Conservation (phyloP, 345 rosid genomes). For the Turnera subulata region DNA sequence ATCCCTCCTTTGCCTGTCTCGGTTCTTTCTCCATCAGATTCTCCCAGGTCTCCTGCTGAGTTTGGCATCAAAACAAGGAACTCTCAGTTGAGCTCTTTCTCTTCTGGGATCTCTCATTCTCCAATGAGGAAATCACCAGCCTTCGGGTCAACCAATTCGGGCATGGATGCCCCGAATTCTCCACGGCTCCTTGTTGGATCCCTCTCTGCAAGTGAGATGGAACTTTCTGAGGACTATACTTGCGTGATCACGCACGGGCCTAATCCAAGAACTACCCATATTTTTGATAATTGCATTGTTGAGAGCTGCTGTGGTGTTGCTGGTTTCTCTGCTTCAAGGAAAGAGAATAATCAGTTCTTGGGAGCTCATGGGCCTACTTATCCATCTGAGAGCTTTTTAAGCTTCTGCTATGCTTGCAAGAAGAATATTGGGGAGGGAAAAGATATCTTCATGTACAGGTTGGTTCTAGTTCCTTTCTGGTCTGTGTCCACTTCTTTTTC, state of each 20-base stretch:
- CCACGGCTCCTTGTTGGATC: conserved; percentile 38
- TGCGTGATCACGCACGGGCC: conserved; percentile 86
- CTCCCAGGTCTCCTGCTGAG: conserved; percentile 56
- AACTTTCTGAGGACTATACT: conserved; percentile 86
- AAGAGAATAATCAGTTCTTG: conserved; percentile 20
- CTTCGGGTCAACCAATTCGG: conserved; percentile 30
- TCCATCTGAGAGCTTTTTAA: conserved; percentile 62
- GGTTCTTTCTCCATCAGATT: conserved; percentile 27
- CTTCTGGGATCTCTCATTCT: conserved; percentile 31
- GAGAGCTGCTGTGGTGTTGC: conserved; percentile 59
- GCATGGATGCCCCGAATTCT: conserved; percentile 34
- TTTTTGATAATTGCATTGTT: conserved; percentile 72
- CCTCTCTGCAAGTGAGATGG: conserved; percentile 64
- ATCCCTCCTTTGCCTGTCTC: conserved; percentile 44
- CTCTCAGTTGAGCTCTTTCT: conserved; percentile 34
- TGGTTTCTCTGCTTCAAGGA: conserved; percentile 31
- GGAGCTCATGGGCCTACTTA: conserved; percentile 19
- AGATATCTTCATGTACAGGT: conserved; percentile 96
- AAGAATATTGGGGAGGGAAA: conserved; percentile 71
- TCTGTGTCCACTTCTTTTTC: not conserved
- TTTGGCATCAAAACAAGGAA: conserved; percentile 64
- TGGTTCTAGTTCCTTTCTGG: conserved; percentile 16
- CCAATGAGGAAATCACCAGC: conserved; percentile 19
- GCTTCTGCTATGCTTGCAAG: conserved; percentile 73
- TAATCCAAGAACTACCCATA: conserved; percentile 82